A percentile compares a stretch with the other conserved stretches of the same genome.
phyloP scores from a whole-genome alignment of 1,284 basidiomycete genomes.

The Pseudozyma thailandica region DNA sequence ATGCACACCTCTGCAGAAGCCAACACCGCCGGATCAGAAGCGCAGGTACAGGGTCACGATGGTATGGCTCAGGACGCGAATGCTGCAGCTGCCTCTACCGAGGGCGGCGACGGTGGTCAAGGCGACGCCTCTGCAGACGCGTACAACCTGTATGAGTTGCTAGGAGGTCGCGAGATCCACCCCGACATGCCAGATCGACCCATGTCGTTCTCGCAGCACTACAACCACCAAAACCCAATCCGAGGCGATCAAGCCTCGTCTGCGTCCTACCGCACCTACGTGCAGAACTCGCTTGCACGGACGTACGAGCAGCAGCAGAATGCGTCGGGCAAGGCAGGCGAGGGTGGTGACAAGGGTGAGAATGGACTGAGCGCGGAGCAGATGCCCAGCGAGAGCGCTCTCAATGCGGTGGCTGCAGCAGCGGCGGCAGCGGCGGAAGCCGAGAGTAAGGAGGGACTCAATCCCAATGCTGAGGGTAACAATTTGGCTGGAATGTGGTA shows the following conservation, averaged over 20 bases:
- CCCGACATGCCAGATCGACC: constrained; percentile 44
- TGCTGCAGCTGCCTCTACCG: background rate
- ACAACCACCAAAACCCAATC: constrained; percentile 46
- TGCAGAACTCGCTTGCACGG: constrained; percentile 43
- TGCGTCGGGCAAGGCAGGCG: constrained; percentile 10
- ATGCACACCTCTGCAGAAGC: background rate
- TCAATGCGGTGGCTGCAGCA: constrained; percentile 44
- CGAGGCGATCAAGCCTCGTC: constrained; percentile 40
- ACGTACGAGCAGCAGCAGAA: constrained; percentile 47
- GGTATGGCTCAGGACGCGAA: constrained; percentile 7
- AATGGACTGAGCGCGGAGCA: constrained; percentile 21
- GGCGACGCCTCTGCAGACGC: constrained; percentile 29
- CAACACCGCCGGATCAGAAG: no score
- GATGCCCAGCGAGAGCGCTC: constrained; percentile 41
- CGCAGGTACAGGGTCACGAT: constrained; percentile 8
- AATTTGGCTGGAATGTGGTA: constrained; percentile 46
- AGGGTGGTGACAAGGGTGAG: background rate
- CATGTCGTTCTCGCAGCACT: constrained; percentile 54
- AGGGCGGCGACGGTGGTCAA: constrained; percentile 7
- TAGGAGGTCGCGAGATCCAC: constrained; percentile 27
- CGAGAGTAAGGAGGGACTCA: constrained; percentile 30
- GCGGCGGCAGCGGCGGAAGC: constrained; percentile 31
- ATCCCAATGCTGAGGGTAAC: constrained; percentile 33
- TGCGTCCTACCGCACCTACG: constrained; percentile 38
- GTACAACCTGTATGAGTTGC: constrained; percentile 44